Evolutionary conservation across 2,329 filamentous ascomycete species (phyloP).

Genomic region (Hypoxylon rubiginosum): DNA sequence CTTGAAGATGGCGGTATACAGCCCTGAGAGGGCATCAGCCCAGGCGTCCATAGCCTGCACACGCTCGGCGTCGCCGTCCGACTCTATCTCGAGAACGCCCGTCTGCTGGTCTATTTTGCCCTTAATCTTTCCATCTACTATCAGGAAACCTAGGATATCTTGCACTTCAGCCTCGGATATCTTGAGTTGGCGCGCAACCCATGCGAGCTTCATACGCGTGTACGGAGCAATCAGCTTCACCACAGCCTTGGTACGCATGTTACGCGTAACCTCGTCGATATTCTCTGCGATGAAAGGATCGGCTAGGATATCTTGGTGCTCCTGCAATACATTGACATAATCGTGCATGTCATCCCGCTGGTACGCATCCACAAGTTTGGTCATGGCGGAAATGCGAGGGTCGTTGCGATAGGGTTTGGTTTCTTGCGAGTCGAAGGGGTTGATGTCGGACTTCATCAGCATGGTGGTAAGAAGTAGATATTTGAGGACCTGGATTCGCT

Average conservation of each 20-base stretch:
- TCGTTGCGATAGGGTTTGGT: conserved; percentile 98
- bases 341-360: conserved; percentile 93
- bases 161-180: conserved; percentile 92
- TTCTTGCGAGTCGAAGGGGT: conserved; percentile 98
- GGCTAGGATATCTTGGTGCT: conserved; percentile 88
- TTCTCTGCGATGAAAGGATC: conserved; percentile 99
- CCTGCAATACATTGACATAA: conserved; percentile 89
- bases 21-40: conserved; percentile 74
- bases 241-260: conserved; percentile 96
- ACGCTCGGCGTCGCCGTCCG: conserved; percentile 79
- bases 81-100: conserved; percentile 85
- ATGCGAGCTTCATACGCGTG: conserved; percentile 87
- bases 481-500: conserved; percentile 96
- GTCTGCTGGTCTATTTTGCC: conserved; percentile 91
- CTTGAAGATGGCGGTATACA: conserved; percentile 81
- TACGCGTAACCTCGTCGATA: conserved; percentile 97
- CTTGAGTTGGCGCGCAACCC: conserved; percentile 89
- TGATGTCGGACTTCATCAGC: conserved; percentile 98
- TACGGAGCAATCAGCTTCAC: conserved; percentile 95
- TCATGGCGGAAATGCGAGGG: conserved; percentile 96
- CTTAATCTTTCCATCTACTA: conserved; percentile 87
- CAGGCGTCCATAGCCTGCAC: conserved; percentile 80
- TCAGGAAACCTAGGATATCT: conserved; percentile 95
- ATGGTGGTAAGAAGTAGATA: conserved; percentile 97
- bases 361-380: conserved; percentile 94